phyloP scores from a whole-genome alignment of 116 monocot species.

The Phalaenopsis hybrid region DNA sequence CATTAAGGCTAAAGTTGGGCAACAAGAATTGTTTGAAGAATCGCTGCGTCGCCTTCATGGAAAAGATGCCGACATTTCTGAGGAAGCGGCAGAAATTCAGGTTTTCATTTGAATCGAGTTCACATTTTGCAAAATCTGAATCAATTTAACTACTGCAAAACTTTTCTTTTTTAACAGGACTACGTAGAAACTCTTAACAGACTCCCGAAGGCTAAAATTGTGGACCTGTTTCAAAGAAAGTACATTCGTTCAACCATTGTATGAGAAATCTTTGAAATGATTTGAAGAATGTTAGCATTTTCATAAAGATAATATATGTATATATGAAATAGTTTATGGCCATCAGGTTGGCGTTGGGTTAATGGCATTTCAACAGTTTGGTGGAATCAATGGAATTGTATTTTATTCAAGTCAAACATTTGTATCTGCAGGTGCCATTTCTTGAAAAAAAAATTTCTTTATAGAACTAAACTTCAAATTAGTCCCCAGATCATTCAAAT shows the following conservation, averaged over 20 bases:
- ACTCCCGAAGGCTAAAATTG: conserved; percentile 43
- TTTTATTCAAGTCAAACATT: conserved; percentile 67
- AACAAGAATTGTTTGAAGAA: conserved; percentile 29
- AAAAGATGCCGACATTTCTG: conserved; percentile 41
- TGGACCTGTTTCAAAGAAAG: conserved; percentile 45
- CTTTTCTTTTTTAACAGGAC: conserved; percentile 29
- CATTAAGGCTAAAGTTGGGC: conserved; percentile 40
- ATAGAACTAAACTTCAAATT: too few species aligned
- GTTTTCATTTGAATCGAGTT: conserved; percentile 14
- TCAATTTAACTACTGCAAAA: not conserved
- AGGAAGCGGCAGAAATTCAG: conserved; percentile 55
- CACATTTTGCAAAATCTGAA: not conserved
- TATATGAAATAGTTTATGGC: not conserved
- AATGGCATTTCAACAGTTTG: conserved; percentile 74
- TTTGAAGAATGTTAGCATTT: not conserved
- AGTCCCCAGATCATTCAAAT: too few species aligned
- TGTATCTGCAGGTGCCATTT: conserved; percentile 46
- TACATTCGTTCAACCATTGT: conserved; percentile 42
- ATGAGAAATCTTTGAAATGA: conserved; percentile 18
- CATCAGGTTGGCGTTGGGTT: conserved; percentile 63
- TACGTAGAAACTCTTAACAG: conserved; percentile 29
- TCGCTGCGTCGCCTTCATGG: conserved; percentile 43
- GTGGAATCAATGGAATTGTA: conserved; percentile 47
- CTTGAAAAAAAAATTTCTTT: not conserved
- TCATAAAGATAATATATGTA: not conserved